Conservation (phyloP, 352 stramenopile genomes). For the Pythium oligandrum region DNA sequence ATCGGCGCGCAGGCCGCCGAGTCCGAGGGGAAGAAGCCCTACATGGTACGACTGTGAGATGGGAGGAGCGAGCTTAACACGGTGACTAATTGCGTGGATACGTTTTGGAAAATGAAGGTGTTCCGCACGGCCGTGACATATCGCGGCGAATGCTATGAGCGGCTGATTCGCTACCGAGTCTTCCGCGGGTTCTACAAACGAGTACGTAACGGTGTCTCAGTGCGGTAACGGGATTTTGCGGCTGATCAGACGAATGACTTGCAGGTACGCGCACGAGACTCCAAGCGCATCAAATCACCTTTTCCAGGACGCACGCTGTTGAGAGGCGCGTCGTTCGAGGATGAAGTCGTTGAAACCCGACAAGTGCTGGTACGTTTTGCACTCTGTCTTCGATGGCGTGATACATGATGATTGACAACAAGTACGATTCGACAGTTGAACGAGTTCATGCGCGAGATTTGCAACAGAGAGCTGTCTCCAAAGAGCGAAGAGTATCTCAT, state of each 20-base stretch:
- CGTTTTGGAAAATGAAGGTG: constrained; percentile 22
- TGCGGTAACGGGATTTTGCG: neutral
- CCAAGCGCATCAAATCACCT: no score
- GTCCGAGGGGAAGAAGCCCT: constrained; percentile 28
- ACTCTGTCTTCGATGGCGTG: neutral
- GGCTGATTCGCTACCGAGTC: constrained; percentile 62
- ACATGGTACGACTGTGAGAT: constrained; percentile 32
- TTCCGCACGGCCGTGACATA: constrained; percentile 73
- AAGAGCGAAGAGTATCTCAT: constrained; percentile 39
- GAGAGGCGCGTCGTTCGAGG: no score
- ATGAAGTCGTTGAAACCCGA: no score
- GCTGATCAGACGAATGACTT: neutral
- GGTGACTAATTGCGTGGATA: neutral
- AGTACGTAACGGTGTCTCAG: constrained; percentile 5
- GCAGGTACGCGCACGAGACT: no score
- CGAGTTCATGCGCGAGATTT: constrained; percentile 66
- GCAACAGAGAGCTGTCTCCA: constrained; percentile 30
- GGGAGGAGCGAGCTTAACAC: neutral
- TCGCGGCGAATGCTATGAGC: constrained; percentile 57
- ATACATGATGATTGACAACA: no score
- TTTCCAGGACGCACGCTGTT: no score
- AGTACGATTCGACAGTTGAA: constrained; percentile 32
- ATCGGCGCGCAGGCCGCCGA: constrained; percentile 55
- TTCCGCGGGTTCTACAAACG: constrained; percentile 45
- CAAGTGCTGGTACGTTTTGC: constrained; percentile 6